phyloP scores from a whole-genome alignment of 768 basidiomycete genomes.

The Trametes meyenii region DNA sequence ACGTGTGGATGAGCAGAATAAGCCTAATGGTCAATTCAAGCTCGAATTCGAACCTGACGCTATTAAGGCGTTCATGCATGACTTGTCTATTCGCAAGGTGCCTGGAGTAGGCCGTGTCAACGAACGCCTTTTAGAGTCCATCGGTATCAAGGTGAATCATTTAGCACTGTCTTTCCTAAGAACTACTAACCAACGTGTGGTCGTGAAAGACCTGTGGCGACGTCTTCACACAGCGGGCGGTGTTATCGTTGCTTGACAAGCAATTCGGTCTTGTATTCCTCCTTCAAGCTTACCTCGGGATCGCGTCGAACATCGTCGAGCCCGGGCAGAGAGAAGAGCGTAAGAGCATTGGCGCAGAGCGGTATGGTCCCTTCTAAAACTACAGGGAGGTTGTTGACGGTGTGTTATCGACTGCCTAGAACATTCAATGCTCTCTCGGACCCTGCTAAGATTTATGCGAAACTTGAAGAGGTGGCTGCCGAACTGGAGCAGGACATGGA shows the following conservation, averaged over 20 bases:
- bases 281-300: conserved; percentile 80
- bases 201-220: conserved; percentile 83
- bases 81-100: conserved; percentile 83
- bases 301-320: conserved; percentile 81
- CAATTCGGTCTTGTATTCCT: conserved; percentile 80
- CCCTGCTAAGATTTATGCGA: conserved; percentile 66
- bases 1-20: conserved; percentile 56
- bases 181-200: background rate
- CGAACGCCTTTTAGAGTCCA: conserved; percentile 82
- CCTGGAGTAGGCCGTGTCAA: conserved; percentile 91
- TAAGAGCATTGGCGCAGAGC: conserved; percentile 92
- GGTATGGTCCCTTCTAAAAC: conserved; percentile 44
- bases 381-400: background rate
- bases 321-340: conserved; percentile 78
- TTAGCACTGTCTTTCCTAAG: conserved; percentile 16
- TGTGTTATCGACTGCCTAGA: conserved; percentile 41
- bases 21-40: conserved; percentile 90
- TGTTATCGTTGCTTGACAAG: conserved; percentile 82
- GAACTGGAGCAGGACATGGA: conserved; percentile 84
- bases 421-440: conserved; percentile 76
- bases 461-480: conserved; percentile 78
- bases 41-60: conserved; percentile 64
- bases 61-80: conserved; percentile 77
- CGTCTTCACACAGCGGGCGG: conserved; percentile 74
- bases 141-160: conserved; percentile 73